phyloP scores from a whole-genome alignment of 202 grass and related monocot species.

The Tripidium arundinaceum region DNA sequence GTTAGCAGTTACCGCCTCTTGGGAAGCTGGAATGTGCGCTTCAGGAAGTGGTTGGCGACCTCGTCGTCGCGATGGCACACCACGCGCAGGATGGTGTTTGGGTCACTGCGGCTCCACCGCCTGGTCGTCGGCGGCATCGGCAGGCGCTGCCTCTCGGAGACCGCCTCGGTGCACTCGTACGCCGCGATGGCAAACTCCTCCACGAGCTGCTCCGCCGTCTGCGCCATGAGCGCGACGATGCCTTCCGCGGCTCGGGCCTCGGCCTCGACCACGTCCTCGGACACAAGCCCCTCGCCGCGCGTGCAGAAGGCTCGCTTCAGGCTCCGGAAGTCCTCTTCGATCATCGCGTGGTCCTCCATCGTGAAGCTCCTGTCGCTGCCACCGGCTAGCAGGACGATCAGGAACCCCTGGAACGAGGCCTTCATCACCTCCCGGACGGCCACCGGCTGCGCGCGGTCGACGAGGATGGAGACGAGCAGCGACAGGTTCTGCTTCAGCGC shows the following conservation, averaged over 20 bases:
- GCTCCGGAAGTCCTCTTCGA: conserved; percentile 67
- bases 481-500: conserved; percentile 84
- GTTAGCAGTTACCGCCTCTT: conserved; percentile 56
- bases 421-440: conserved; percentile 91
- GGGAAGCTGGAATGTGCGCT: conserved; percentile 73
- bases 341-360: conserved; percentile 46
- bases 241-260: conserved; percentile 59
- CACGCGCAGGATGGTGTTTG: conserved; percentile 75
- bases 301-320: conserved; percentile 93
- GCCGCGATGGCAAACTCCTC: conserved; percentile 68
- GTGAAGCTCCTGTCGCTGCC: conserved; percentile 57
- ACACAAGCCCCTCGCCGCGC: conserved; percentile 73
- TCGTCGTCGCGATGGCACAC: conserved; percentile 74
- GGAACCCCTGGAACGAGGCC: conserved; percentile 65
- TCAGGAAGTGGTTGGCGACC: conserved; percentile 65
- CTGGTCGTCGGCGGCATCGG: conserved; percentile 58
- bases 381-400: conserved; percentile 69
- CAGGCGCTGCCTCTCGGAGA: conserved; percentile 28
- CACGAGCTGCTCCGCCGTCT: conserved; percentile 55
- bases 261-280: conserved; percentile 63
- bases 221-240: conserved; percentile 63
- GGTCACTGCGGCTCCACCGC: conserved; percentile 65
- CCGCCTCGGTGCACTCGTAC: conserved; percentile 40
- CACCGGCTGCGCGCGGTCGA: conserved; percentile 79
- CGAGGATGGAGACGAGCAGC: conserved; percentile 58